Conservation (phyloP, 306 rosid genomes). For the Fragaria vesca region DNA sequence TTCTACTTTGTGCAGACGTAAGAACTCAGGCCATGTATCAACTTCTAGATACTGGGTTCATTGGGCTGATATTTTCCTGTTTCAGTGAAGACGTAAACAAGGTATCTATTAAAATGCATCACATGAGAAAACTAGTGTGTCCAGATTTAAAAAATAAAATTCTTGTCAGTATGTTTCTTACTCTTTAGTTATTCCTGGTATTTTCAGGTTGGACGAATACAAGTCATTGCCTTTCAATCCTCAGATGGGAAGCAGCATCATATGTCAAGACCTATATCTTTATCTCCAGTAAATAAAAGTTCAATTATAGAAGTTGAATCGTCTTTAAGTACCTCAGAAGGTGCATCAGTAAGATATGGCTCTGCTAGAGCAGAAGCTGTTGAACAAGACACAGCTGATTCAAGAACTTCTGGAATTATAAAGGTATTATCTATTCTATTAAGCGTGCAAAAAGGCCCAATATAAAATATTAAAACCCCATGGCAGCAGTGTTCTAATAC, state of each 20-base stretch:
- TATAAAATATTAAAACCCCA: not conserved
- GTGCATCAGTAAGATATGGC: constrained; percentile 39
- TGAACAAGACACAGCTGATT: constrained; percentile 79
- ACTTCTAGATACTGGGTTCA: constrained; percentile 96
- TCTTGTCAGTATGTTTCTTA: constrained; percentile 18
- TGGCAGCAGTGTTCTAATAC: not conserved
- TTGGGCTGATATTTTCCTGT: constrained; percentile 95
- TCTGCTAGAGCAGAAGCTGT: constrained; percentile 51
- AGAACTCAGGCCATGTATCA: constrained; percentile 95
- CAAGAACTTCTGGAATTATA: constrained; percentile 47
- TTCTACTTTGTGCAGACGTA: constrained; percentile 59
- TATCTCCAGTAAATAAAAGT: constrained; percentile 65
- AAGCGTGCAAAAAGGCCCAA: not conserved
- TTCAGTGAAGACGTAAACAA: constrained; percentile 86
- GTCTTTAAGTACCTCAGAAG: constrained; percentile 81
- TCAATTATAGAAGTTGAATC: constrained; percentile 84
- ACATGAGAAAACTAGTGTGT: constrained; percentile 4
- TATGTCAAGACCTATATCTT: constrained; percentile 50
- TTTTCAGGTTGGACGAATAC: constrained; percentile 89
- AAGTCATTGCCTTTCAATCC: constrained; percentile 98
- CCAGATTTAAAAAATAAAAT: not conserved
- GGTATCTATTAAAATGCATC: constrained; percentile 46
- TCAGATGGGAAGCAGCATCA: constrained; percentile 83
- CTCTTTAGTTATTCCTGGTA: constrained; percentile 8
- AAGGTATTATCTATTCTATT: constrained; percentile 50